Base-by-base conservation (phyloP, 192 early-diverging fungal genomes). In the Backusella luteola region DNA sequence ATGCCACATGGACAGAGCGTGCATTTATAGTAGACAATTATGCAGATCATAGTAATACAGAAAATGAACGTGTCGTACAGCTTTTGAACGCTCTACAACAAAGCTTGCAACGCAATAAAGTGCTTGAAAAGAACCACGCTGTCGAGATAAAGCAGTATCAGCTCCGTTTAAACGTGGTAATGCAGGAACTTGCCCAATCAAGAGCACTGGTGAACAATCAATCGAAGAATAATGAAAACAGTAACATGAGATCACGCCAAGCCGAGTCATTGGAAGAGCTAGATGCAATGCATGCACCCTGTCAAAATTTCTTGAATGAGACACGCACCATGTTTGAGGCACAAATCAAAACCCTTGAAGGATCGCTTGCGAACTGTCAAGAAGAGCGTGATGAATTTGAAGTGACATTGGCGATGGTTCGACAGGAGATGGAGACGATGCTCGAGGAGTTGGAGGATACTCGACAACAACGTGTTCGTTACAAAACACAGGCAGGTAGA, bases 351-450 rank as follows among this genome's bases (percentile, higher is more conserved):
- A 29, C 5, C 1, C 29, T 73, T 29, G 53, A 73, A 35, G 34
- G 17, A 3, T 21, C 44, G n/a, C 46, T 73, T 23, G 14, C 19
- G 11, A 19, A 63, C 12, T 73, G 53, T 38, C 52, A 73, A 73
- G 72, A 73, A 23, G 72, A 73, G 19, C 29, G 36, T 23, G 72
- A 63, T 34, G 72, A 73, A 15, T 59, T 42, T 19, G 72, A 73
- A 21, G 23, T 15, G 9, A 73, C 72, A 5, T 36, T 73, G n/a
- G 72, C 59, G 26, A 59, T 63, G 72, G 56, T 73, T 6, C 34
- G 72, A 23, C 26, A 53, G 3, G 72, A 73, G 4, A 73, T 73
- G 72, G 53, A 73, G 38, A 73, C 34, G 2, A 73, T 73, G 72
- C 17, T 73, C 17, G 72, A 73, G 6, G 72, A 73, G 21, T 17